Base-by-base conservation (phyloP, 2,329 filamentous ascomycete genomes). In the Fusarium albidum region DNA sequence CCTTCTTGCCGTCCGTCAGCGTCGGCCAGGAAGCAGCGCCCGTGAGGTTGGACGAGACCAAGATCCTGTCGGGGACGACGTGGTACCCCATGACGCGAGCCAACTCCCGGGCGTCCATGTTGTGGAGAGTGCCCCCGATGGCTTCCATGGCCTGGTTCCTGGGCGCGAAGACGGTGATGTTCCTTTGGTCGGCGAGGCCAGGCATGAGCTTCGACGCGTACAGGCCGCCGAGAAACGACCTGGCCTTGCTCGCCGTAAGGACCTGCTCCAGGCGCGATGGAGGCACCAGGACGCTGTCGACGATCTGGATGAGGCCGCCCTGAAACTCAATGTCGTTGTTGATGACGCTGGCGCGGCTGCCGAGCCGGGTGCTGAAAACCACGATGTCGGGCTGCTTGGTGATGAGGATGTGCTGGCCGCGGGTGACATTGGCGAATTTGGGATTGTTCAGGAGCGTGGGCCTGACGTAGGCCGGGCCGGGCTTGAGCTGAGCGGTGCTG, bases 101-200 rank as follows among this genome's bases (percentile, higher is more conserved):
- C 2, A 89, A 74, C 12, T 83, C 69, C 5, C 77, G 69, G 1
- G 71, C 67, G 18, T 75, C 76, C 26, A 87, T 69, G 51, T 77
- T 77, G 25, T 71, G 68, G 10, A 85, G 66, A 21, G 79, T 73
- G 42, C 77, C 82, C 49, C 80, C 83, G 35, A 89, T 82, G 21
- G 74, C 70, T 28, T 79, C 74, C 73, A 89, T 85, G 11, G 85
- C 85, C 3, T 73, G 73, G 68, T 88, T 85, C 66, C 74, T 79
- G 2, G 87, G 87, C 1, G 82, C 85, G 59, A 90, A 89, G 56
- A 90, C 77, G 49, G 87, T 90, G 32, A 89, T 59, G 64, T 71
- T 70, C 32, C 71, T 66, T 8, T 72, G 67, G 11, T 69, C 66
- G 53, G 80, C 74, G 42, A 86, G 66, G 14, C 74, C 69, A 3